Base-by-base conservation (phyloP, 257 asterid species). In the Fraxinus americana region DNA sequence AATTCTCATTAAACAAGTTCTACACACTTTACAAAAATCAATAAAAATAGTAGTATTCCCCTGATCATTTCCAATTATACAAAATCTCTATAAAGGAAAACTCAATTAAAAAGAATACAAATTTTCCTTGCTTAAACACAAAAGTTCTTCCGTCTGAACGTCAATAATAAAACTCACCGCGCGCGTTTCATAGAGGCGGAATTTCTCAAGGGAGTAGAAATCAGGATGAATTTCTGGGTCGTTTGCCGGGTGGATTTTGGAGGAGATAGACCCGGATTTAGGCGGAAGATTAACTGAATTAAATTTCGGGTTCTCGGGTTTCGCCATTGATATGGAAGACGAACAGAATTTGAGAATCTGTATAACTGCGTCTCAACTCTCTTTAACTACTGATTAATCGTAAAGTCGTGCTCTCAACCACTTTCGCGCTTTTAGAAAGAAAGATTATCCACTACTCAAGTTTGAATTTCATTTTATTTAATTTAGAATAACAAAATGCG, bases 101-200 rank as follows among this genome's bases (percentile, higher is more conserved):
- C 17, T 8, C 9, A 13, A 52, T 45, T 35, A 32, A 67, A 39
- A 54, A 30, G 11, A 29, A 50, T 30, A 16, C 19, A 38, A 34
- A 67, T 2, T 16, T 3, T 23, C 10, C 27, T 4, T 34, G 6
- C 36, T 66, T 66, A 45, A 39, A 78, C 27, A 74, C n/a, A 69
- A 72, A 34, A 25, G 43, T 70, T 54, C 77, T 79, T 72, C 73
- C 76, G 5, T 54, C 41, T 45, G 41, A 77, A 38, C 19, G 21
- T n/a, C 21, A 32, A 57, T 9, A 66, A 66, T 67, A 16, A 39
- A 59, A 59, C 92, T 87, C 63, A 93, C 97, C 10, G 96, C 93
- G 59, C 94, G 93, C 57, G 96, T 92, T 83, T 95, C 98, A 70
- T 92, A 93, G 79, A 96, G 99, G 84, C 97, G 98, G 74, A 93